A percentile compares a stretch with the other conserved stretches of the same genome.
Conservation (phyloP, 2,329 filamentous ascomycete genomes). For the Hymenoscyphus occultus region DNA sequence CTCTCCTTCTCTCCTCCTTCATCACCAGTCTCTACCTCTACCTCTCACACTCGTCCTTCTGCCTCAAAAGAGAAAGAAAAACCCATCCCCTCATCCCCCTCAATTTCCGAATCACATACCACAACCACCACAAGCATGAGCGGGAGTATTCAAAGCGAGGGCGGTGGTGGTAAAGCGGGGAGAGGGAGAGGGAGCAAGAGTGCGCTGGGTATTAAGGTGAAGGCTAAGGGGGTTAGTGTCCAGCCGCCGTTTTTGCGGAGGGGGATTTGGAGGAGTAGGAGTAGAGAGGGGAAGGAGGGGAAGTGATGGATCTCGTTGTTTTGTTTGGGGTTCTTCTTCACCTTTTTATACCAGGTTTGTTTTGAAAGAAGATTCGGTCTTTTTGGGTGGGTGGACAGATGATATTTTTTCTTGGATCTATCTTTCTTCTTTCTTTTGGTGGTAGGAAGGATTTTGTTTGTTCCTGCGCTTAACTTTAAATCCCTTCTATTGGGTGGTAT, state of each 20-base stretch:
- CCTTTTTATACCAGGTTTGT: no score
- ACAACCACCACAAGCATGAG: background rate
- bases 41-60: no score
- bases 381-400: no score
- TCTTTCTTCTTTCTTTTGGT: no score
- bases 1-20: background rate
- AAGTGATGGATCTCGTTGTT: no score
- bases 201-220: constrained; percentile 5
- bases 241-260: constrained; percentile 3
- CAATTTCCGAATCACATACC: background rate
- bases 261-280: constrained; percentile 1
- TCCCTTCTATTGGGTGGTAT: no score
- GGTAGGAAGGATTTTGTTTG: no score
- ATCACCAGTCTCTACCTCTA: background rate
- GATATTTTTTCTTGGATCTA: no score
- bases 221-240: constrained; percentile 4
- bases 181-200: background rate
- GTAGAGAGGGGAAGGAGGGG: background rate
- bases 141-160: background rate
- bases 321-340: no score
- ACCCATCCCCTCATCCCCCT: background rate
- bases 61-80: background rate
- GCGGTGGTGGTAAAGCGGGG: no score
- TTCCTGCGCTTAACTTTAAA: no score
- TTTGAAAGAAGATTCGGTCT: no score